phyloP scores from a whole-genome alignment of 2,329 filamentous ascomycete species.

The Xylariaceae sp. region DNA sequence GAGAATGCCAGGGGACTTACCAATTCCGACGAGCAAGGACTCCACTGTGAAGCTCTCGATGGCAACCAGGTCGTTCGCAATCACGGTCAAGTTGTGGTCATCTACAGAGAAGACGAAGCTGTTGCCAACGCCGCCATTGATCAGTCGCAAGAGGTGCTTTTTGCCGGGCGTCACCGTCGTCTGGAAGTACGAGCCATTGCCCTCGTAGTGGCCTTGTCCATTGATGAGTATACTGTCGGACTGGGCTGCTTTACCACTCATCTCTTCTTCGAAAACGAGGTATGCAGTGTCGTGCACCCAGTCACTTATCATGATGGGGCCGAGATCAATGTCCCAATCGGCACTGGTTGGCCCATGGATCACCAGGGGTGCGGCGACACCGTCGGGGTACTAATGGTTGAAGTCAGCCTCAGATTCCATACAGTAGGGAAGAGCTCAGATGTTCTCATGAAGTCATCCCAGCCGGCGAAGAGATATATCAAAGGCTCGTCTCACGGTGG shows the following conservation, averaged over 20 bases:
- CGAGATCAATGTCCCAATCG: constrained; percentile 46
- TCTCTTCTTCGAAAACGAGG: constrained; percentile 15
- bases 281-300: constrained; percentile 35
- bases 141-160: constrained; percentile 37
- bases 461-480: no score
- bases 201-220: constrained; percentile 25
- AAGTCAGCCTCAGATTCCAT: no score
- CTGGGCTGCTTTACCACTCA: not conserved
- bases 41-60: constrained; percentile 44
- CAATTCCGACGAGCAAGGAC: constrained; percentile 38
- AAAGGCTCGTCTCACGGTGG: no score
- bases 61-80: constrained; percentile 44
- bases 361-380: constrained; percentile 43
- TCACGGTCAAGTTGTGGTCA: constrained; percentile 41
- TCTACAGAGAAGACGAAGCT: constrained; percentile 43
- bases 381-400: constrained; percentile 32
- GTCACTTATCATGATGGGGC: constrained; percentile 42
- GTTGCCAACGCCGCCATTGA: constrained; percentile 41
- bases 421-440: no score
- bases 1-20: no score
- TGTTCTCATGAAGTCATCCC: no score
- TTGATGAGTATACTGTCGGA: constrained; percentile 31
- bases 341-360: constrained; percentile 40
- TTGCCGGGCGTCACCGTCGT: constrained; percentile 29
- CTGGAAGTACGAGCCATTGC: constrained; percentile 23